Percentiles rank a stretch among this genome's conserved stretches.
Conservation (phyloP, 495 filamentous ascomycete species). For the Barbatosphaeria neglecta region DNA sequence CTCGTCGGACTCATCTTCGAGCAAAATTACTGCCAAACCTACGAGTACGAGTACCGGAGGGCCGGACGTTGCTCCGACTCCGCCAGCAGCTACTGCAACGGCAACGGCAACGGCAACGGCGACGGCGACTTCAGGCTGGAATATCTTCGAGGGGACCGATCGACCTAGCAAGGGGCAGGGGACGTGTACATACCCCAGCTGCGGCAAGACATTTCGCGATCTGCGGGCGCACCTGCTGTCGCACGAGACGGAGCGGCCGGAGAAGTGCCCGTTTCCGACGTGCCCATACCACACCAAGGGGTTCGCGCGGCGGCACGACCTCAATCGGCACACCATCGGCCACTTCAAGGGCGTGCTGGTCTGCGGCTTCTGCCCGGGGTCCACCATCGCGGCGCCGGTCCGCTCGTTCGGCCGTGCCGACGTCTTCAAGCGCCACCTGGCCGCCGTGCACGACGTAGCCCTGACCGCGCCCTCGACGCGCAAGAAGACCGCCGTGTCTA, state of each 20-base stretch:
- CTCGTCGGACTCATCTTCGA: too few species aligned
- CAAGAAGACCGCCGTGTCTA: constrained; percentile 43
- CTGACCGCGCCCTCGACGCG: constrained; percentile 82
- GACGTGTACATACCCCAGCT: constrained; percentile 64
- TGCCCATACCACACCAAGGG: constrained; percentile 87
- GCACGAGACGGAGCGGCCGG: constrained; percentile 74
- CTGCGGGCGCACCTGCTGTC: constrained; percentile 85
- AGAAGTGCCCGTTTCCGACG: constrained; percentile 80
- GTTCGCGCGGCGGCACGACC: constrained; percentile 88
- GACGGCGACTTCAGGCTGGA: too few species aligned
- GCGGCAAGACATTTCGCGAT: constrained; percentile 72
- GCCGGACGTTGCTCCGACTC: too few species aligned
- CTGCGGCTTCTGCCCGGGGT: constrained; percentile 84
- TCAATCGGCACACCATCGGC: constrained; percentile 82
- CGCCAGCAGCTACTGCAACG: too few species aligned
- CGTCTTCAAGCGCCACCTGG: constrained; percentile 88
- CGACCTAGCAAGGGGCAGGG: too few species aligned
- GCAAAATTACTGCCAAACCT: too few species aligned
- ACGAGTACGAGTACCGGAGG: too few species aligned
- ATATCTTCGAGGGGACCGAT: too few species aligned
- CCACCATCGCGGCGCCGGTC: constrained; percentile 71
- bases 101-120: too few species aligned
- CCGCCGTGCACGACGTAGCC: constrained; percentile 77
- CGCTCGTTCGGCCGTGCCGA: constrained; percentile 92
- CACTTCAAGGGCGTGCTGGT: constrained; percentile 97